Percentiles rank a stretch among this genome's conserved stretches.
These are phyloP conservation scores for Emmonsia crescens DNA, from an alignment of 2,329 filamentous ascomycete species.

Conservation along the genomic window DNA sequence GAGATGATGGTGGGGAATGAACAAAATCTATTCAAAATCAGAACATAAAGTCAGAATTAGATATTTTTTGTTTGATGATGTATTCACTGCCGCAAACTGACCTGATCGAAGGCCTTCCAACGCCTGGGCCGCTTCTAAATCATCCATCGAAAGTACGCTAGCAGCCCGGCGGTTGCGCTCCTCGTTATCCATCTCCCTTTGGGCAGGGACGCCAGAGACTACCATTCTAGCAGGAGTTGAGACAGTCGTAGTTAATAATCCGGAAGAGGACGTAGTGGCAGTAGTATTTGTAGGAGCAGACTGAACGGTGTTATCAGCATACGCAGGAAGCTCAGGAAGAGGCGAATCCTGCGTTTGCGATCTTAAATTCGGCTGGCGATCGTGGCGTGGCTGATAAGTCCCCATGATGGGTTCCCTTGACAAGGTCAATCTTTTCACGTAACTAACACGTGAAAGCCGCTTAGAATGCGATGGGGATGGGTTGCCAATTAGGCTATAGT, in stretches of 20 bases:
- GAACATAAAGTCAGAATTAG: conserved; percentile 6
- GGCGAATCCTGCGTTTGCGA: background rate
- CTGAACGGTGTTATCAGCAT: background rate
- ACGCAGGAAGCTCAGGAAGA: background rate
- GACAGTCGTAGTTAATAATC: background rate
- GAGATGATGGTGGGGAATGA: conserved; percentile 47
- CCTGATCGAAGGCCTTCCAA: conserved; percentile 63
- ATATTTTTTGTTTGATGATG: background rate
- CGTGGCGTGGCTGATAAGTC: conserved; percentile 1
- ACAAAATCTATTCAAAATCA: conserved; percentile 46
- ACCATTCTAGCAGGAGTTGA: background rate
- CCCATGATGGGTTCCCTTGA: background rate
- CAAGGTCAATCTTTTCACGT: background rate
- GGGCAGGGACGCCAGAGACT: conserved; percentile 17
- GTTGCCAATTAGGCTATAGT: background rate
- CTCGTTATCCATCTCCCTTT: conserved; percentile 34
- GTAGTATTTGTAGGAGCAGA: background rate
- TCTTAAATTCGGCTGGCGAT: background rate
- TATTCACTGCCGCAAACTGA: conserved; percentile 30
- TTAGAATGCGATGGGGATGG: background rate
- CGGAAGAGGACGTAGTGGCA: background rate
- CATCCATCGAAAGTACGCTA: conserved; percentile 39
- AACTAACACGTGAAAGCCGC: background rate
- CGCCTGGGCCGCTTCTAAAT: conserved; percentile 57
- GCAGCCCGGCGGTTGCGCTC: conserved; percentile 34